These are phyloP conservation scores for Periglandula ipomoeae DNA, from an alignment of 2,329 filamentous ascomycete species.

Conservation along the genomic window DNA sequence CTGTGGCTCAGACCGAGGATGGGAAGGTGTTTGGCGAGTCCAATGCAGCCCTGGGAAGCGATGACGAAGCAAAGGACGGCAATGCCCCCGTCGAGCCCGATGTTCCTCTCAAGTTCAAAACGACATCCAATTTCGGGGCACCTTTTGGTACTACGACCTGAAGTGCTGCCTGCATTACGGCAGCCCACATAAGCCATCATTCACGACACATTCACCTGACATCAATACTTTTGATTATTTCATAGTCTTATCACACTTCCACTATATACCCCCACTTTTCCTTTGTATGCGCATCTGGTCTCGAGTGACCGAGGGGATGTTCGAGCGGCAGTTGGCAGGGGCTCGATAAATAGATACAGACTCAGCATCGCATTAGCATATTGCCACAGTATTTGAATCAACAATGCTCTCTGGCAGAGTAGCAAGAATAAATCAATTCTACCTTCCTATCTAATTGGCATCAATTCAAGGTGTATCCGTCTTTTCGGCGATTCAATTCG, in stretches of 20 bases:
- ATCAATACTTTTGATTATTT: too few species aligned
- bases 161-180: too few species aligned
- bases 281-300: not conserved
- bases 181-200: too few species aligned
- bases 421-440: not conserved
- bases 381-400: not conserved
- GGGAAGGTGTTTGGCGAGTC: slow-evolving; percentile 15
- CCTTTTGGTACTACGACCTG: slow-evolving; percentile 28
- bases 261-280: slow-evolving; percentile 3
- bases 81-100: slow-evolving; percentile 27
- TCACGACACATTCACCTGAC: not conserved
- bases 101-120: slow-evolving; percentile 36
- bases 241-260: not conserved
- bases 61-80: slow-evolving; percentile 16
- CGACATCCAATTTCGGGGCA: slow-evolving; percentile 37
- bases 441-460: too few species aligned
- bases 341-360: not conserved
- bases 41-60: slow-evolving; percentile 9
- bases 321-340: not conserved
- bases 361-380: slow-evolving; percentile 4
- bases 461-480: too few species aligned
- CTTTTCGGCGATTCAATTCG: too few species aligned
- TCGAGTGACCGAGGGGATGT: not conserved
- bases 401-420: not conserved
- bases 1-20: slow-evolving; percentile 2